phyloP scores from a whole-genome alignment of 495 filamentous ascomycete genomes.

The Penicillium riverlandense region DNA sequence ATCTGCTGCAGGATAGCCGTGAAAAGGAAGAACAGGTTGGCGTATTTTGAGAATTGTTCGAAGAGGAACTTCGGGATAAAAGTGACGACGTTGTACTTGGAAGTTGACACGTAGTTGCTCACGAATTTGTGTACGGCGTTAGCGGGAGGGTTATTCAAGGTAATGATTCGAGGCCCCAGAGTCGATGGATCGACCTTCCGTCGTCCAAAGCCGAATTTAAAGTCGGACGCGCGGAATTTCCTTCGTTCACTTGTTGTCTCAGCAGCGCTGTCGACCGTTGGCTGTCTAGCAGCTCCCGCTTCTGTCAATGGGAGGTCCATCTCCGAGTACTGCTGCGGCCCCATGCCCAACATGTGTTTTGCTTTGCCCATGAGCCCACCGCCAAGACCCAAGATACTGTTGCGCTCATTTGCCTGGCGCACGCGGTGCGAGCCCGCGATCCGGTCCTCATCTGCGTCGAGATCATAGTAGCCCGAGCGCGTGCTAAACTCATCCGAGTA shows the following conservation, averaged over 20 bases:
- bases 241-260: conserved; percentile 39
- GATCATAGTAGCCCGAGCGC: conserved; percentile 56
- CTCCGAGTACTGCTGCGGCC: conserved; percentile 82
- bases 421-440: conserved; percentile 43
- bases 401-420: conserved; percentile 63
- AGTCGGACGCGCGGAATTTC: conserved; percentile 60
- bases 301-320: conserved; percentile 97
- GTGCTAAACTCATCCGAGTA: conserved; percentile 84
- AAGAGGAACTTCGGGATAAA: conserved; percentile 97
- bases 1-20: conserved; percentile 95
- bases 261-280: conserved; percentile 25
- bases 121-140: conserved; percentile 84
- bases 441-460: conserved; percentile 49
- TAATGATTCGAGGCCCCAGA: conserved; percentile 85
- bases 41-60: conserved; percentile 99
- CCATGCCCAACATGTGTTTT: conserved; percentile 89
- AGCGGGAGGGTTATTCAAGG: conserved; percentile 94
- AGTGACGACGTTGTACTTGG: conserved; percentile 95
- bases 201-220: conserved; percentile 93
- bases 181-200: conserved; percentile 82
- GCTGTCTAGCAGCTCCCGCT: conserved; percentile 44
- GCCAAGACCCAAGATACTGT: conserved; percentile 79
- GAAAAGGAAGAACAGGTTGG: conserved; percentile 99
- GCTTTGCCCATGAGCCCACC: conserved; percentile 79
- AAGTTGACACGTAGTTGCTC: conserved; percentile 94